These are phyloP conservation scores for Populus alba DNA, from an alignment of 345 rosid genomes.

Conservation along the genomic window DNA sequence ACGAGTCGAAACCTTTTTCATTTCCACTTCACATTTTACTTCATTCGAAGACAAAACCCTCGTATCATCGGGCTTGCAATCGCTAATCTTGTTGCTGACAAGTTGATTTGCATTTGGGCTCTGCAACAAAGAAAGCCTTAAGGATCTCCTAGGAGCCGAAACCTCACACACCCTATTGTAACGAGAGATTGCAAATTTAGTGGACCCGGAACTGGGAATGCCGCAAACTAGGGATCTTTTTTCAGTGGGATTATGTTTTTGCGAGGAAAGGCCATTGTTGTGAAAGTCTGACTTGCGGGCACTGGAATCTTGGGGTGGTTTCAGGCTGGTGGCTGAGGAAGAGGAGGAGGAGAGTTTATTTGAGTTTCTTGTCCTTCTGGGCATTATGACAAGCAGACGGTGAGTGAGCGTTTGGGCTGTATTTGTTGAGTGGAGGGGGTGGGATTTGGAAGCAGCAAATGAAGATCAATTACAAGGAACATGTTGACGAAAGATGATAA, in stretches of 20 bases:
- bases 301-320: background rate
- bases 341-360: background rate
- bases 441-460: too few relatives aligned
- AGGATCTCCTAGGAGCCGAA: constrained; percentile 11
- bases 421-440: background rate
- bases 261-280: background rate
- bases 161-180: background rate
- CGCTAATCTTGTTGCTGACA: background rate
- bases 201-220: background rate
- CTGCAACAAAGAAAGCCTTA: constrained; percentile 15
- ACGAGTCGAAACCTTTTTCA: background rate
- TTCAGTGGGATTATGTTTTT: background rate
- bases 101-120: background rate
- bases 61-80: background rate
- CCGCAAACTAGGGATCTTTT: background rate
- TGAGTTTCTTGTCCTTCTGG: background rate
- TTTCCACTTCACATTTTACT: background rate
- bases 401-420: background rate
- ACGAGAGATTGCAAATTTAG: background rate
- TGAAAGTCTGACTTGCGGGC: constrained; percentile 3
- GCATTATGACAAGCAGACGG: constrained; percentile 13
- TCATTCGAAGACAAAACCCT: background rate
- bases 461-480: too few relatives aligned
- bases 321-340: background rate
- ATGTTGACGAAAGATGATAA: too few relatives aligned